These are phyloP conservation scores for Coleophoma crateriformis DNA, from an alignment of 2,329 filamentous ascomycete species.

Conservation along the genomic window DNA sequence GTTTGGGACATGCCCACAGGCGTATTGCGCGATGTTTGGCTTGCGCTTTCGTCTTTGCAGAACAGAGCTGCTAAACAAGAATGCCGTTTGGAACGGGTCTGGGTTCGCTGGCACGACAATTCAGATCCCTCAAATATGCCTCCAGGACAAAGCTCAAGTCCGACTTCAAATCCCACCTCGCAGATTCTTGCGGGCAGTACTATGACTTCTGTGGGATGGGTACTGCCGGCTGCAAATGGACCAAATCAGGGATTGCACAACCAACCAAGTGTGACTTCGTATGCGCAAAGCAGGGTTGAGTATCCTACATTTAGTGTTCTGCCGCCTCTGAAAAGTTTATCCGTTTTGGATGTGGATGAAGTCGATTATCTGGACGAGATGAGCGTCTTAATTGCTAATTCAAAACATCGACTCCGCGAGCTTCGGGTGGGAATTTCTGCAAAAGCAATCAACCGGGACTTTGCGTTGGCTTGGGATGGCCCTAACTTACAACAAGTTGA, in stretches of 20 bases:
- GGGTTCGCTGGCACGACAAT: slow-evolving; percentile 82
- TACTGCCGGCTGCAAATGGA: slow-evolving; percentile 18
- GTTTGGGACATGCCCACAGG: slow-evolving; percentile 89
- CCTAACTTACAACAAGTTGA: slow-evolving; percentile 58
- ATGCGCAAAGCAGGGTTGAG: slow-evolving; percentile 7
- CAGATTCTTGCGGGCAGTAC: slow-evolving; percentile 29
- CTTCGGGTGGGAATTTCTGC: slow-evolving; percentile 67
- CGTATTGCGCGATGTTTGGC: slow-evolving; percentile 74
- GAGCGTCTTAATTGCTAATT: slow-evolving; percentile 69
- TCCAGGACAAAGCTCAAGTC: slow-evolving; percentile 14
- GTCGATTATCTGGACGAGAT: slow-evolving; percentile 80
- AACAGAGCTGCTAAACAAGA: slow-evolving; percentile 47
- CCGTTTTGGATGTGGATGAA: slow-evolving; percentile 77
- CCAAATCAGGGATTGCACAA: slow-evolving; percentile 22
- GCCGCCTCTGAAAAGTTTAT: slow-evolving; percentile 68
- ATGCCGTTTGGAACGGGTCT: slow-evolving; percentile 67
- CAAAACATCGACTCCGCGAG: slow-evolving; percentile 60
- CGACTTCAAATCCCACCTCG: slow-evolving; percentile 15
- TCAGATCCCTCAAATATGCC: slow-evolving; percentile 21
- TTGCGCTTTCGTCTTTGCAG: slow-evolving; percentile 67
- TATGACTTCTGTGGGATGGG: slow-evolving; percentile 36
- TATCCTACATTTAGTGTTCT: slow-evolving; percentile 77
- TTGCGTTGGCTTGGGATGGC: slow-evolving; percentile 59
- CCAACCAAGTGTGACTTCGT: background rate
- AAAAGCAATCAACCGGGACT: slow-evolving; percentile 39